Conservation (phyloP, 345 rosid species). For the Salix purpurea region DNA sequence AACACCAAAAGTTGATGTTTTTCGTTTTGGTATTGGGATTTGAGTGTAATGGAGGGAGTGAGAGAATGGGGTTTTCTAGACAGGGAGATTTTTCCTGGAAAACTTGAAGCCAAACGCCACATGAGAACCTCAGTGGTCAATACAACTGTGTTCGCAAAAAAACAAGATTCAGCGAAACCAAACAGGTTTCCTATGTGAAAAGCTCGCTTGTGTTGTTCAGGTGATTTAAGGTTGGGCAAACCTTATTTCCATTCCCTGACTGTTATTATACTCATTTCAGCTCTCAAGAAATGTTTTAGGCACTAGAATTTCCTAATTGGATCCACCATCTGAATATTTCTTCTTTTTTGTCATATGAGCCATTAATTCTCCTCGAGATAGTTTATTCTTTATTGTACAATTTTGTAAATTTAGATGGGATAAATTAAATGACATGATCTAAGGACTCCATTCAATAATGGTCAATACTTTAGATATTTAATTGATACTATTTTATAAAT, state of each 20-base stretch:
- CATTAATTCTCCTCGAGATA: not conserved
- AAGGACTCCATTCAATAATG: too few species aligned
- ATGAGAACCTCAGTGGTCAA: not conserved
- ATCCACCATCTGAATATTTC: not conserved
- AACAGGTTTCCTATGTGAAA: not conserved
- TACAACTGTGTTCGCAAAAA: not conserved
- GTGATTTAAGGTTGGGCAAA: not conserved
- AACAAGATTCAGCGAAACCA: not conserved
- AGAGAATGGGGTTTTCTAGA: not conserved
- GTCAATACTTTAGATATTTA: too few species aligned
- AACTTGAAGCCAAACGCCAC: not conserved
- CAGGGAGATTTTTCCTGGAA: not conserved
- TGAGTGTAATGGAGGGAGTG: not conserved
- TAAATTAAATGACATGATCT: too few species aligned
- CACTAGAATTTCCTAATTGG: not conserved
- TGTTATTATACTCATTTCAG: not conserved
- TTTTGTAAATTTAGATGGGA: too few species aligned
- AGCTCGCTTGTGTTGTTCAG: not conserved
- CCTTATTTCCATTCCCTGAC: not conserved
- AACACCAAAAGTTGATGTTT: not conserved
- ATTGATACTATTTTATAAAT: too few species aligned
- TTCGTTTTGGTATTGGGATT: not conserved
- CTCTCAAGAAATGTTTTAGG: not conserved
- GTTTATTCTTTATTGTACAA: too few species aligned
- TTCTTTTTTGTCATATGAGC: not conserved